Conservation (phyloP, 2,329 filamentous ascomycete genomes). For the Paecilomyces dactylethromorphus region DNA sequence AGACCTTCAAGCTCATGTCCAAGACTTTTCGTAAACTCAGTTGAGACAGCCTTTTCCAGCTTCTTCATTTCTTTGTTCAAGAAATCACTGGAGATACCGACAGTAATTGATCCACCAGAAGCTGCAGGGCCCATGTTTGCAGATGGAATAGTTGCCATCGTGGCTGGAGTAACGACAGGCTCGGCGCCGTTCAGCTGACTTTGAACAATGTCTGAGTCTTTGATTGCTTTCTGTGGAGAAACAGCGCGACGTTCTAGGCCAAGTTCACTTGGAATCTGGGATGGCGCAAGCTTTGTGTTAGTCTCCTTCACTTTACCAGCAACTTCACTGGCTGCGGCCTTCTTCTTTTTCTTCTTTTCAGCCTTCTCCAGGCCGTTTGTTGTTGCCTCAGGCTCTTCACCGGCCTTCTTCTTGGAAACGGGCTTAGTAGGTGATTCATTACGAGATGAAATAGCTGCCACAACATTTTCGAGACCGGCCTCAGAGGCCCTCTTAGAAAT, state of each 20-base stretch:
- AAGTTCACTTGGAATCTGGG: conserved; percentile 8
- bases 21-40: conserved; percentile 42
- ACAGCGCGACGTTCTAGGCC: conserved; percentile 4
- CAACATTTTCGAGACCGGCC: conserved; percentile 16
- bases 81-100: conserved; percentile 48
- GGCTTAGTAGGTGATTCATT: conserved; percentile 35
- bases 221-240: conserved; percentile 5
- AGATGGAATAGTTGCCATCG: conserved; percentile 1
- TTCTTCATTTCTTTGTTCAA: conserved; percentile 57
- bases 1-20: conserved; percentile 48
- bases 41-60: conserved; percentile 41
- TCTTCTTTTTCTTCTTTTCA: conserved; percentile 68
- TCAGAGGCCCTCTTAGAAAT: conserved; percentile 36
- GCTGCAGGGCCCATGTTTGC: not conserved
- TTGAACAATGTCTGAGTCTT: conserved; percentile 1
- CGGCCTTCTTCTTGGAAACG: conserved; percentile 33
- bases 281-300: conserved; percentile 9
- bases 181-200: not conserved
- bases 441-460: conserved; percentile 18
- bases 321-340: conserved; percentile 38
- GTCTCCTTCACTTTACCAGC: conserved; percentile 41
- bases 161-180: conserved; percentile 2
- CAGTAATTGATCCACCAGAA: conserved; percentile 19
- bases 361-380: conserved; percentile 45
- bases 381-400: conserved; percentile 25